Base-by-base conservation (phyloP, 2,329 filamentous ascomycete species). In the Fusarium sarcochroum region DNA sequence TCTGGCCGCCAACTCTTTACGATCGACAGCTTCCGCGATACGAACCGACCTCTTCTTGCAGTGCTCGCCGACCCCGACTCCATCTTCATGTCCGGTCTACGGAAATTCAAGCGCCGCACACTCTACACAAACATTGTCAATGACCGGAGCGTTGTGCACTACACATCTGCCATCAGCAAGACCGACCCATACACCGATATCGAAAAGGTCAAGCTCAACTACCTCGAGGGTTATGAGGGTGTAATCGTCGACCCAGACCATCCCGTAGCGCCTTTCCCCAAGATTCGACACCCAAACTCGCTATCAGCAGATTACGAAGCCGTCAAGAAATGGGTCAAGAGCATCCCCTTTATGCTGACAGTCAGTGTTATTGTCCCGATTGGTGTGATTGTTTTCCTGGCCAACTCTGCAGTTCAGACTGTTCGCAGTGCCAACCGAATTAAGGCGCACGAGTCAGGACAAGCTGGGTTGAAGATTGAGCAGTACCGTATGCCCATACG, bases 41-140 rank as follows among this genome's bases (percentile, higher is more conserved):
- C 93, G 1, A 90, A 88, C n/a, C 87, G 90, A 40, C 93, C 94
- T 0, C 83, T 98, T 11, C 86, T 98, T 20, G 86, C 91, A 48
- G 85, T 98, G 11, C 85, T 98, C 30, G 92, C 94, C 7, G 94
- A 97, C 69, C 90, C 91, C 0, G 86, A 91, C 49, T 94, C 92
- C 65, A 92, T 97, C 70, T 98, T 98, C 80, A 91, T 97, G 73
- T 87, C 88, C 32, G 94, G 90, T 0, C 84, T 98, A 45, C 86
- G 87, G 63, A 86, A 84, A 70, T 98, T 98, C 81, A 88, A 90
- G 76, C 86, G 92, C 55, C 90, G 90, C 60, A 91, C 89, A 6
- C 82, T 97, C 2, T 98, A 98, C 78, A 86, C 91, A 41, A 98
- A 98, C 76, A 90, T 97, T 46, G 82, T 92, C 75, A 97, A 98